Base-by-base conservation (phyloP, 1,139 yeast genomes). In the Scheffersomyces illinoinensis region DNA sequence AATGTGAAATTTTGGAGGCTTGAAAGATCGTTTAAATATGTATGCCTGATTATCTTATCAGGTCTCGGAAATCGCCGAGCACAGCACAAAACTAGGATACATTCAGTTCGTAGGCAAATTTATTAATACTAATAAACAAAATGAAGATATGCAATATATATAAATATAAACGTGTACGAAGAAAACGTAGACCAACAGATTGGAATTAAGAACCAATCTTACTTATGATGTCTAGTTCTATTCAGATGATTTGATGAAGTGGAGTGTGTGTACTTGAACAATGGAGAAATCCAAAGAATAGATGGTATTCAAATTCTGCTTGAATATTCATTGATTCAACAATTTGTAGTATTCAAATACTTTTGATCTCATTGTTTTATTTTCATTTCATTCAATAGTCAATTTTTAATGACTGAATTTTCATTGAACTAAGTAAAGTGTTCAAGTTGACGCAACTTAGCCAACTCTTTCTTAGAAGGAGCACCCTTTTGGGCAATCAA, bases 401-500 rank as follows among this genome's bases (percentile, higher is more conserved):
- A 33, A 33, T 33, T 33, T 33, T 12, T 12, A 33, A 33, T 33
- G 10, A 10, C 12, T 19, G 26, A 48, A 24, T 48, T 17, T 20
- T 18, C 53, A 62, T 23, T 26, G 56, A 53, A 52, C 61, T 62
- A 73, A 65, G 79, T 77, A 65, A 81, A 78, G 70, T 81, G 85
- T 69, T 80, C 79, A 62, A 78, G 71, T 71, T 79, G 78, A 70
- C 84, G 81, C 70, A 80, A 79, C 68, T 72, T 76, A 63, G 73
- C 76, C 67, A 75, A 68, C 66, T 78, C 83, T 69, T 78, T 79
- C 65, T 75, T 72, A 54, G 78, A 69, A 56, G 81, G 77, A 55
- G 82, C 79, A 63, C 83, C 82, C 70, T 78, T 76, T 69, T 79
- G 82, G 53, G 83, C 76, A 68, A 80, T 78, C 75, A 80, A 80